A percentile compares a stretch with the other conserved stretches of the same genome.
Evolutionary conservation across 2,329 filamentous ascomycete genomes (phyloP).

Genomic region (Chrysosporium keratinophilum): DNA sequence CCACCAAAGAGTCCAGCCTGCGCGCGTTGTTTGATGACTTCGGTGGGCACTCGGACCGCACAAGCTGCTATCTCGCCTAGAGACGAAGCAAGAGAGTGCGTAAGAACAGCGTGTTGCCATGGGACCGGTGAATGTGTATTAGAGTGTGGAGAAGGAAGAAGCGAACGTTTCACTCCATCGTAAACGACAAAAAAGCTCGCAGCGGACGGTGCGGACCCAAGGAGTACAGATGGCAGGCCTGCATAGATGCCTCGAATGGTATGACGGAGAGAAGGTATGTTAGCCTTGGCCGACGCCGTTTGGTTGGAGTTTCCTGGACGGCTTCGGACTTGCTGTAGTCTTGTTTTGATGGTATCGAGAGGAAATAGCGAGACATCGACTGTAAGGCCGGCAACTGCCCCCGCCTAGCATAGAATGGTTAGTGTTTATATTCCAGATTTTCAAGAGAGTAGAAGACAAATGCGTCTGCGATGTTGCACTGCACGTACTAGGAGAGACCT

Average conservation of each 20-base stretch:
- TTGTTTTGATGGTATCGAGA: conserved; percentile 97
- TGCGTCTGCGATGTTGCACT: not conserved
- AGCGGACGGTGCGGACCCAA: conserved; percentile 85
- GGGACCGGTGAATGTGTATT: conserved; percentile 22
- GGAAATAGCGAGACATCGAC: conserved; percentile 96
- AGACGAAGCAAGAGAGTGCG: conserved; percentile 77
- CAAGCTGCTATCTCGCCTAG: conserved; percentile 87
- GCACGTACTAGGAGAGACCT: conserved; percentile 32
- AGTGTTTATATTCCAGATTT: not conserved
- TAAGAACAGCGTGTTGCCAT: conserved; percentile 33
- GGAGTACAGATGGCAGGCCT: conserved; percentile 76
- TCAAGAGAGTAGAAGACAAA: not conserved
- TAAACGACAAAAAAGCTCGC: conserved; percentile 97
- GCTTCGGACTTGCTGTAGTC: conserved; percentile 59
- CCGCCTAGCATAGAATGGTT: conserved; percentile 46
- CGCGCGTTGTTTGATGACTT: conserved; percentile 93
- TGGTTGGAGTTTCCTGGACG: conserved; percentile 54
- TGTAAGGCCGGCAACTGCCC: conserved; percentile 83
- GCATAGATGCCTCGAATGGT: conserved; percentile 89
- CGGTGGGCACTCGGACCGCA: conserved; percentile 82
- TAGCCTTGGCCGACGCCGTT: conserved; percentile 54
- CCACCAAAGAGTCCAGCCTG: conserved; percentile 76
- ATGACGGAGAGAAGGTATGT: conserved; percentile 45
- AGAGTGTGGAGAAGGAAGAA: conserved; percentile 31
- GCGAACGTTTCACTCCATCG: conserved; percentile 57